phyloP scores from a whole-genome alignment of 805 yeast genomes.

The Barnettozyma pratensis region DNA sequence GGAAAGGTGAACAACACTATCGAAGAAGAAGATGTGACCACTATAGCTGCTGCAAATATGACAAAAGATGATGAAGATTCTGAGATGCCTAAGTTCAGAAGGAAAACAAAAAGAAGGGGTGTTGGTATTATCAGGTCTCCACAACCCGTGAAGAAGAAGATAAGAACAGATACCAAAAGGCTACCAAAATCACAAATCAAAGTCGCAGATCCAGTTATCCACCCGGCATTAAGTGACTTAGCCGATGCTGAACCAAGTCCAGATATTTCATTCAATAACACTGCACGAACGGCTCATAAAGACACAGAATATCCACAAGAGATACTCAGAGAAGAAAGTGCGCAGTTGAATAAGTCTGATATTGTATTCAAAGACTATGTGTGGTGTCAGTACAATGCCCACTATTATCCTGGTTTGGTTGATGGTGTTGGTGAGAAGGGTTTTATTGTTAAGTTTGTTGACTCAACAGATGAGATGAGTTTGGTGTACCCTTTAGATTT shows the following conservation, averaged over 20 bases:
- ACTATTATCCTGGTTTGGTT: slow-evolving; percentile 46
- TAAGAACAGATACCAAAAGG: background rate
- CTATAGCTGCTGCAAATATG: background rate
- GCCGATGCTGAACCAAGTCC: too few species aligned
- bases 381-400: slow-evolving; percentile 48
- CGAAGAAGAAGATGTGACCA: slow-evolving; percentile 4
- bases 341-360: slow-evolving; percentile 23
- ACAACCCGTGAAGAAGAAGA: background rate
- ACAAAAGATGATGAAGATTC: background rate
- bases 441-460: slow-evolving; percentile 35
- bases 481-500: slow-evolving; percentile 40
- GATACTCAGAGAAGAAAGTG: too few species aligned
- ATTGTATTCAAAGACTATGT: slow-evolving; percentile 35
- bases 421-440: slow-evolving; percentile 25
- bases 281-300: too few species aligned
- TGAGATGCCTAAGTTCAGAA: background rate
- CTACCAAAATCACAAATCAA: background rate
- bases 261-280: too few species aligned
- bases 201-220: background rate
- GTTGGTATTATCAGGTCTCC: background rate
- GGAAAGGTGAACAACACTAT: slow-evolving; percentile 13
- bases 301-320: too few species aligned
- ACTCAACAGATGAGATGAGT: slow-evolving; percentile 27
- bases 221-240: too few species aligned
- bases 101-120: slow-evolving; percentile 1